A percentile compares a stretch with the other conserved stretches of the same genome.
Conservation (phyloP, 2,329 filamentous ascomycete genomes). For the Aaosphaeria arxii region DNA sequence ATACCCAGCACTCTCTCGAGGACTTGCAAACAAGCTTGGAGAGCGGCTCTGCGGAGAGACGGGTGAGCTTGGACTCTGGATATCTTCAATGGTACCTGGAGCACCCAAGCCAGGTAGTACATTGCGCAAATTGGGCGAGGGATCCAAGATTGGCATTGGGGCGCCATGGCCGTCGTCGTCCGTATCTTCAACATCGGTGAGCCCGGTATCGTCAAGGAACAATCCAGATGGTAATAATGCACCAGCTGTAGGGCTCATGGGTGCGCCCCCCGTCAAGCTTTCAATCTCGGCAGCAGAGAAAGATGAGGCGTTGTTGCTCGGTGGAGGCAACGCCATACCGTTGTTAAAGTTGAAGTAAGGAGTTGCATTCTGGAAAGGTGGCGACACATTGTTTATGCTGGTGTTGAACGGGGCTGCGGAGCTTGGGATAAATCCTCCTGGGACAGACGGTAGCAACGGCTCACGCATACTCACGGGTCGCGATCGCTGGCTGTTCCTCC, state of each 20-base stretch:
- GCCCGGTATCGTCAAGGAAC: conserved; percentile 62
- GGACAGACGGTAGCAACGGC: conserved; percentile 23
- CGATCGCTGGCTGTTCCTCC: conserved; percentile 41
- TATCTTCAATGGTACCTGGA: conserved; percentile 32
- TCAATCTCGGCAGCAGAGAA: conserved; percentile 63
- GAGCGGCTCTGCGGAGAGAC: conserved; percentile 42
- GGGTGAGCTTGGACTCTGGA: conserved; percentile 42
- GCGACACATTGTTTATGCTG: conserved; percentile 48
- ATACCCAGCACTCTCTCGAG: conserved; percentile 45
- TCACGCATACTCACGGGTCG: conserved; percentile 40
- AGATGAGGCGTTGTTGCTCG: conserved; percentile 19
- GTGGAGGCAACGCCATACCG: conserved; percentile 55
- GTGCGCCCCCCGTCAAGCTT: conserved; percentile 61
- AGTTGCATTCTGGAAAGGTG: conserved; percentile 50
- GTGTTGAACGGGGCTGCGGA: conserved; percentile 47
- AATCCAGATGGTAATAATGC: conserved; percentile 69
- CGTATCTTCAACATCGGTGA: conserved; percentile 30
- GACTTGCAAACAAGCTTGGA: conserved; percentile 47
- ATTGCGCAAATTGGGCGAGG: conserved; percentile 27
- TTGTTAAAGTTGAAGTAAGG: conserved; percentile 59
- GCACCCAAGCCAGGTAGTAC: conserved; percentile 42
- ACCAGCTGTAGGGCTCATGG: conserved; percentile 74
- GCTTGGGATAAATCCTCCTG: conserved; percentile 32
- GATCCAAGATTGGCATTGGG: conserved; percentile 20
- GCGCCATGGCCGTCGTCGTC: conserved; percentile 24